Evolutionary conservation across 306 rosid species (phyloP).

Genomic region (Fragaria nilgerrensis): DNA sequence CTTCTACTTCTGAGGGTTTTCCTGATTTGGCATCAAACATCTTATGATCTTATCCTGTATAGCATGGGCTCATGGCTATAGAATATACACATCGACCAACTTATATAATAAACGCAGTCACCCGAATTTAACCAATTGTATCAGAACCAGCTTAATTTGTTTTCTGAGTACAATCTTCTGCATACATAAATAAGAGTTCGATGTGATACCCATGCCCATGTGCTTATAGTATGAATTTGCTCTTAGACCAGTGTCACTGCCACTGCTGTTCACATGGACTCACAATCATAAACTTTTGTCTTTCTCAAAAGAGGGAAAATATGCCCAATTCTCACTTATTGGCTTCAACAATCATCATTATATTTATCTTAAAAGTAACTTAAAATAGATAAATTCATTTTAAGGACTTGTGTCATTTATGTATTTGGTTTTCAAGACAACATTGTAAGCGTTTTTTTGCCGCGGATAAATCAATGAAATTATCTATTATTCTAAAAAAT

Average conservation of each 20-base stretch:
- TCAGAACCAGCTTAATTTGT: background rate
- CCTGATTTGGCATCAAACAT: background rate
- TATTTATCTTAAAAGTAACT: background rate
- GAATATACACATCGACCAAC: background rate
- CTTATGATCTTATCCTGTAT: background rate
- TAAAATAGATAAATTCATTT: too few species aligned
- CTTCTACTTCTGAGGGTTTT: background rate
- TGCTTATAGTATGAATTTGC: background rate
- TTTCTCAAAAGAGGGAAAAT: background rate
- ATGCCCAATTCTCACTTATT: background rate
- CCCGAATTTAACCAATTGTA: background rate
- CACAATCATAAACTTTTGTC: background rate
- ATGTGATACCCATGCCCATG: background rate
- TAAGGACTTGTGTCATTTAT: too few species aligned
- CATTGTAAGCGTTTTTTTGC: too few species aligned
- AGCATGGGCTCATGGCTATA: too few species aligned
- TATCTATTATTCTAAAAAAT: too few species aligned
- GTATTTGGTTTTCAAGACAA: too few species aligned
- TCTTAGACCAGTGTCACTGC: background rate
- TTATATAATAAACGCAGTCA: background rate
- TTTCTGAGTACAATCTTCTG: background rate
- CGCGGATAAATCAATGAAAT: too few species aligned
- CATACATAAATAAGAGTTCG: background rate
- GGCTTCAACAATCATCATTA: background rate
- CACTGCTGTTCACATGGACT: background rate